Evolutionary conservation across 2,329 filamentous ascomycete species (phyloP), one percentile per base, ranked within the genome.

Genomic region (Epichloe bromicola): DNA sequence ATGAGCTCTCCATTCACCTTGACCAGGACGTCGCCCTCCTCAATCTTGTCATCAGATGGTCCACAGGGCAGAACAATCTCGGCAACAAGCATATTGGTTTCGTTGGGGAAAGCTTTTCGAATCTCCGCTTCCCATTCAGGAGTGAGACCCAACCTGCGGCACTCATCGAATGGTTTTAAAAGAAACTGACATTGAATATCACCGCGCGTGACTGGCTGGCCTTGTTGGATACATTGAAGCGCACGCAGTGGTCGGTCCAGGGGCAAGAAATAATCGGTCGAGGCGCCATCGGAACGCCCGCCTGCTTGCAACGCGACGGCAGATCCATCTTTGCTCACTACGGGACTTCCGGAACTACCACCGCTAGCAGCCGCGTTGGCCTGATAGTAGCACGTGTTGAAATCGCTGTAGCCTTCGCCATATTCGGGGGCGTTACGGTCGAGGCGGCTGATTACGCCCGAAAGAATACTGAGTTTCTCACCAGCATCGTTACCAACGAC

Each of bases 361-460:
- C 93, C 93, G 66, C 90, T 97, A 3, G 93, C 94, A 4, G 93
- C 91, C 3, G 93, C 94, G 14, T 94, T 95, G 56, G 94, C 93
- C 71, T 98, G 93, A 61, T 97, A 97, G 74, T 98, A 98, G 66
- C 95, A 83, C 47, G 79, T 84, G 66, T 85, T 98, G 79, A 98
- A 98, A 65, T 98, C 93, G 67, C 90, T 93, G 67, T 98, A 98
- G 30, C 93, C 93, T 56, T 97, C 93, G 51, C 91, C 91, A 60
- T 98, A 97, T 63, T 98, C 93, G 15, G 93, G 93, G 93, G 94
- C 94, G 68, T 98, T 98, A 59, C 93, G 82, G 63, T 98, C 93
- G 53, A 98, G 74, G 60, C 93, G 83, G 70, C 89, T 95, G 66
- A 98, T 98, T 51, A 98, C 91, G 60, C 93, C 93, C 5, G 93